A percentile compares a stretch with the other conserved stretches of the same genome.
These are phyloP conservation scores for Diddensiella caesifluorescens DNA, from an alignment of 805 yeast species.

Conservation along the genomic window DNA sequence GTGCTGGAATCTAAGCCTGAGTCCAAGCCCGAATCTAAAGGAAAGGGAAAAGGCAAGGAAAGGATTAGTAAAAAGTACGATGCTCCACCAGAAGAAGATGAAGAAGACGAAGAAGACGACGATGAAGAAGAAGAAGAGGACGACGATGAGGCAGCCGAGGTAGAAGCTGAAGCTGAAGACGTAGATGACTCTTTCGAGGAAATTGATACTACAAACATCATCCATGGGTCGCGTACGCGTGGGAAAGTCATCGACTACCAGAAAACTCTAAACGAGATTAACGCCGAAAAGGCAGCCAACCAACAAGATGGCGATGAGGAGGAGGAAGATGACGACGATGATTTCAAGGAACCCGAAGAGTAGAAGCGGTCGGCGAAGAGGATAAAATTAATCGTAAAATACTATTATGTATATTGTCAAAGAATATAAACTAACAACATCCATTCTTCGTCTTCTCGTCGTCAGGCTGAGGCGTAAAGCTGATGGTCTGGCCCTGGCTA, in stretches of 20 bases:
- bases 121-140: slow-evolving; percentile 40
- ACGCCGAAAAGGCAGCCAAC: slow-evolving; percentile 41
- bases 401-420: slow-evolving; percentile 1
- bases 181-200: slow-evolving; percentile 77
- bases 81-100: slow-evolving; percentile 30
- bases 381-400: not conserved
- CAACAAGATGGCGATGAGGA: slow-evolving; percentile 45
- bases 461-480: slow-evolving; percentile 89
- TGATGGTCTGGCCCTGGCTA: slow-evolving; percentile 82
- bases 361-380: not conserved
- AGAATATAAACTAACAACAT: slow-evolving; percentile 19
- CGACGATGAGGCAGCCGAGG: slow-evolving; percentile 37
- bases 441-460: slow-evolving; percentile 47
- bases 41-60: slow-evolving; percentile 21
- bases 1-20: slow-evolving; percentile 1
- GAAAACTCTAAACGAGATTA: slow-evolving; percentile 70
- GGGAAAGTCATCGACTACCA: slow-evolving; percentile 82
- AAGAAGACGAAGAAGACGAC: slow-evolving; percentile 36
- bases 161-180: slow-evolving; percentile 51
- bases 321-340: slow-evolving; percentile 44
- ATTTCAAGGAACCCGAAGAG: slow-evolving; percentile 41
- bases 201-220: slow-evolving; percentile 78
- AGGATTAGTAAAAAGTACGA: slow-evolving; percentile 19
- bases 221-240: slow-evolving; percentile 77
- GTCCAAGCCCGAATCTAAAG: no score